Base-by-base conservation (phyloP, 257 asterid species). In the Lycium barbarum region DNA sequence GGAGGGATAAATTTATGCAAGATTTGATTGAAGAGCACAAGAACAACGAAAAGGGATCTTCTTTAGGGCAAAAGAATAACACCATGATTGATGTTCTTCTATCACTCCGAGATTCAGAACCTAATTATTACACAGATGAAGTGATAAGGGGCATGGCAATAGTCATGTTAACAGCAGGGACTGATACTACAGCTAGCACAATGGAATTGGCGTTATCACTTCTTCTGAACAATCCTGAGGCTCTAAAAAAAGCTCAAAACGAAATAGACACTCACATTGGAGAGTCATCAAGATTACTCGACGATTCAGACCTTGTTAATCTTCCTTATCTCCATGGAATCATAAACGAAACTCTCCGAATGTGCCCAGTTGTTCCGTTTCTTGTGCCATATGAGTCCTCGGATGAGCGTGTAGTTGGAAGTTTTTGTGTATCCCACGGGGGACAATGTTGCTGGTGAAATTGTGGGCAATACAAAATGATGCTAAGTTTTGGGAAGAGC, bases 161-260 rank as follows among this genome's bases (percentile, higher is more conserved):
- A 79, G 88, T 82, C 49, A 68, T 92, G 90, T 40, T 92, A 36
- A 65, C 90, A 5, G 92, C 93, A 7, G 95, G 96, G 5, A 89
- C 93, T 0, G 96, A 92, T 85, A 90, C 93, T 9, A 55, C 97
- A 81, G 88, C 86, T 3, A 65, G 87, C 6, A 90, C 96, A 14
- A 88, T 92, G 92, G 98, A 94, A 66, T 94, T 97, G 95, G 90
- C 93, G 7, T 53, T 90, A 57, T 89, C 98, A 2, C 86, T 89
- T 66, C 72, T 93, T 10, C 91, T 94, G 14, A 90, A 93, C 91
- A 86, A 91, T 86, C 94, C 95, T 1, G 84, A 88, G 15, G 55
- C 86, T 0, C 87, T 94, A 38, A 82, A 72, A 10, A 90, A 88
- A 83, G 94, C 94, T 45, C 92, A 84, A 54, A 36, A 62, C 0